A percentile compares a stretch with the other conserved stretches of the same genome.
These are phyloP conservation scores for Kingdonia uniflora DNA, from an alignment of 164 flowering plant species.

Conservation along the genomic window DNA sequence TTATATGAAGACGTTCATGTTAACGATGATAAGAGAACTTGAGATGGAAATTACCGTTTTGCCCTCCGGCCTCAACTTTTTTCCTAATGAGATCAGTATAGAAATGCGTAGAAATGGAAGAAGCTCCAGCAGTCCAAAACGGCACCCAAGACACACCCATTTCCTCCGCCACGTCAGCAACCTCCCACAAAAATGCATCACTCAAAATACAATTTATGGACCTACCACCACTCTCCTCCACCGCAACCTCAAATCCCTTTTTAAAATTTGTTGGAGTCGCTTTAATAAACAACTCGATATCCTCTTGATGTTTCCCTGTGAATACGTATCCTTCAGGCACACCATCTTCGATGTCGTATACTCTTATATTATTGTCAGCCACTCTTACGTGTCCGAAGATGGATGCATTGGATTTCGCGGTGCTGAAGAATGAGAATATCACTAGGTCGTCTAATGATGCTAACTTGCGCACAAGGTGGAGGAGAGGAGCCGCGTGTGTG, in stretches of 20 bases:
- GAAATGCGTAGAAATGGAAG: constrained; percentile 20
- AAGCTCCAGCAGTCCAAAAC: constrained; percentile 31
- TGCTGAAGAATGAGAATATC: constrained; percentile 45
- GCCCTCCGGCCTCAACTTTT: neutral
- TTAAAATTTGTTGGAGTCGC: constrained; percentile 26
- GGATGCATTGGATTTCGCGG: constrained; percentile 22
- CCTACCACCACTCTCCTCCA: constrained; percentile 13
- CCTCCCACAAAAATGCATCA: constrained; percentile 32
- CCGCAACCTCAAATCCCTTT: constrained; percentile 18
- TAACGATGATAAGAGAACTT: no score
- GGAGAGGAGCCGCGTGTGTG: constrained; percentile 44
- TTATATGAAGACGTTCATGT: no score
- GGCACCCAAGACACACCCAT: constrained; percentile 35
- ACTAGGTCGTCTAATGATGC: constrained; percentile 8
- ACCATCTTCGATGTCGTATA: constrained; percentile 26
- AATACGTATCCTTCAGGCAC: constrained; percentile 20
- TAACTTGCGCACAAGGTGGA: constrained; percentile 20
- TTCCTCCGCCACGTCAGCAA: constrained; percentile 29
- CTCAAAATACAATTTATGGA: constrained; percentile 23
- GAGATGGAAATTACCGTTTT: no score
- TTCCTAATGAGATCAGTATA: constrained; percentile 23
- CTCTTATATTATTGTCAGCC: constrained; percentile 8
- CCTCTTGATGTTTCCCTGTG: constrained; percentile 17
- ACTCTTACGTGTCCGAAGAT: neutral
- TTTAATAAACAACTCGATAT: constrained; percentile 23